Conservation (phyloP, 805 yeast genomes). For the Zygotorulaspora florentina region DNA sequence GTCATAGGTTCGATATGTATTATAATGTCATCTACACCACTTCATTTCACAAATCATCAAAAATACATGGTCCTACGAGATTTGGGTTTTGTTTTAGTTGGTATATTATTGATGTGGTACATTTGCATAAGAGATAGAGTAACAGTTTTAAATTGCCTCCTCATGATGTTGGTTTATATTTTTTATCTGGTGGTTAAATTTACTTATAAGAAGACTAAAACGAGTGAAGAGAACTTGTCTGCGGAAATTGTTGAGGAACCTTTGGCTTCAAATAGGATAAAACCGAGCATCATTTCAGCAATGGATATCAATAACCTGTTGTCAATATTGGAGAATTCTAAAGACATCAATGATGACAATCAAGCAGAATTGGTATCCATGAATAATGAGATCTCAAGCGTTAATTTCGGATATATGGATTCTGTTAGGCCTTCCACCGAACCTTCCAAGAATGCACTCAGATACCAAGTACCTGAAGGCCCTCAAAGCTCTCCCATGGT, state of each 20-base stretch:
- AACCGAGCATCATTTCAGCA: constrained; percentile 31
- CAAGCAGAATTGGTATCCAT: constrained; percentile 11
- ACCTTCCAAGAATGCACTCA: constrained; percentile 7
- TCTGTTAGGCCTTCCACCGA: constrained; percentile 19
- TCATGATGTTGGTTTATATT: constrained; percentile 27
- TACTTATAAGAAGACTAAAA: constrained; percentile 4
- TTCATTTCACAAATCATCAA: constrained; percentile 20
- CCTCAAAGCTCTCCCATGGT: constrained; percentile 24
- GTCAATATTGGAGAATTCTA: constrained; percentile 25
- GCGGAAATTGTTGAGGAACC: constrained; percentile 6
- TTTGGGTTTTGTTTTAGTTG: constrained; percentile 23
- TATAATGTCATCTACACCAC: constrained; percentile 22
- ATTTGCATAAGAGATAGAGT: constrained; percentile 23
- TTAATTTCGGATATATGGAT: not conserved
- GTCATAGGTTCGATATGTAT: constrained; percentile 34
- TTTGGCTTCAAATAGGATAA: constrained; percentile 13
- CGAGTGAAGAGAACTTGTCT: constrained; percentile 5
- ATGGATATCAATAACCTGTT: constrained; percentile 30
- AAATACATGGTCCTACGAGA: constrained; percentile 24
- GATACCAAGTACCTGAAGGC: not conserved
- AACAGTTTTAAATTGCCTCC: constrained; percentile 25
- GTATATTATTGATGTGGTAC: constrained; percentile 26
- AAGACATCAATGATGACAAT: not conserved
- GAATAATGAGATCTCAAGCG: not conserved
- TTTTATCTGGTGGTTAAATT: constrained; percentile 22